Conservation (phyloP, 257 asterid species). For the Fraxinus anomala region DNA sequence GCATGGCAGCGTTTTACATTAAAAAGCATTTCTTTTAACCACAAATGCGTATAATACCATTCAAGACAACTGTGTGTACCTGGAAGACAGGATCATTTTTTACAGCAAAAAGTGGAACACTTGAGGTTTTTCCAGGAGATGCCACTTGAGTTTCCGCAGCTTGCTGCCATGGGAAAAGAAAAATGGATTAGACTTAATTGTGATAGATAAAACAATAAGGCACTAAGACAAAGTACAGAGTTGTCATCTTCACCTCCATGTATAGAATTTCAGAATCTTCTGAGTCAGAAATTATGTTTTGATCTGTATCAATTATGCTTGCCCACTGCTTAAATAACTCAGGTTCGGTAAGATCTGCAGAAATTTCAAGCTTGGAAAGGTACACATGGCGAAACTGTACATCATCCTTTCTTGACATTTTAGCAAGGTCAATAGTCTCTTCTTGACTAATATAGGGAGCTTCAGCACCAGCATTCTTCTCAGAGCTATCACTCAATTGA, state of each 20-base stretch:
- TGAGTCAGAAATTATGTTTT: conserved; percentile 35
- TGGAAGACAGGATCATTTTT: conserved; percentile 65
- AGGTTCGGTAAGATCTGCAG: conserved; percentile 78
- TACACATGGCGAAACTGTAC: conserved; percentile 45
- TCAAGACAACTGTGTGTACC: conserved; percentile 49
- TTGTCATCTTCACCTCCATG: conserved; percentile 58
- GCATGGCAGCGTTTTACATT: not conserved
- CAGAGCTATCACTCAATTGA: conserved; percentile 39
- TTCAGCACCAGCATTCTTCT: conserved; percentile 43
- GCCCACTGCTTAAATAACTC: conserved; percentile 63
- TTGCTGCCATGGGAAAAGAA: conserved; percentile 45
- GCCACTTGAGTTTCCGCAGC: conserved; percentile 37
- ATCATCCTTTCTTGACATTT: conserved; percentile 49
- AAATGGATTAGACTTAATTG: not conserved
- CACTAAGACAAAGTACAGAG: conserved; percentile 11
- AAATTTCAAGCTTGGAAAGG: conserved; percentile 82
- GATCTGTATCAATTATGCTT: conserved; percentile 45
- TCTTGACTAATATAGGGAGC: conserved; percentile 34
- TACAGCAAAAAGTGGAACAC: conserved; percentile 46
- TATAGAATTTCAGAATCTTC: conserved; percentile 50
- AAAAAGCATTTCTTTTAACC: not conserved
- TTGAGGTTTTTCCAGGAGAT: conserved; percentile 35
- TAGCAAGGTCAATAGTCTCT: conserved; percentile 35
- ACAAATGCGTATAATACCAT: not conserved
- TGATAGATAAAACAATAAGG: not conserved